A percentile compares a stretch with the other conserved stretches of the same genome.
Conservation (phyloP, 176 grass and related monocot genomes). For the Rhynchospora breviuscula region DNA sequence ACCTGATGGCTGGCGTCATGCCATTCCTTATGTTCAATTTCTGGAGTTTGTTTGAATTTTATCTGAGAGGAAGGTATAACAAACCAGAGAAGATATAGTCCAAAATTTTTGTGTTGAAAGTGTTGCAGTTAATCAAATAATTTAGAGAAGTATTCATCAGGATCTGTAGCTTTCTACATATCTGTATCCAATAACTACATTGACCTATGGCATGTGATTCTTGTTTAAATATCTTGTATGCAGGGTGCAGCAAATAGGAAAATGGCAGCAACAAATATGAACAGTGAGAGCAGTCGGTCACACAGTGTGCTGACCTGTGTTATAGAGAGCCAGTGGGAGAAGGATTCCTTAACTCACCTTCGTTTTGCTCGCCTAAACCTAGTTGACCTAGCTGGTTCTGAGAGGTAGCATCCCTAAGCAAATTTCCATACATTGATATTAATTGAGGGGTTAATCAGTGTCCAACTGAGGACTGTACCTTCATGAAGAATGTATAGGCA, state of each 20-base stretch:
- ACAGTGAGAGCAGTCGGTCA: slow-evolving; percentile 83
- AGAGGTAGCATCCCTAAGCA: slow-evolving; percentile 54
- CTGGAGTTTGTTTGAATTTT: background rate
- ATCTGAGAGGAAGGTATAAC: background rate
- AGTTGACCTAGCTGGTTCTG: slow-evolving; percentile 92
- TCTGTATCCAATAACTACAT: background rate
- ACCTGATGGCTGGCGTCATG: too few species aligned
- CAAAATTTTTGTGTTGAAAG: background rate
- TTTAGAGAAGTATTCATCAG: background rate
- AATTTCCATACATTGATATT: background rate
- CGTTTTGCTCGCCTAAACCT: slow-evolving; percentile 86
- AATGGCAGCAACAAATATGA: slow-evolving; percentile 95
- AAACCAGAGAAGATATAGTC: background rate
- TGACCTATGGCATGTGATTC: background rate
- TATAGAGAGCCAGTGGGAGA: slow-evolving; percentile 87
- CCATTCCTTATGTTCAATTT: background rate
- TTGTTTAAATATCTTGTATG: slow-evolving; percentile 20
- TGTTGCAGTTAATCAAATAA: background rate
- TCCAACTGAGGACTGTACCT: background rate
- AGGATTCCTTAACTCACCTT: slow-evolving; percentile 67
- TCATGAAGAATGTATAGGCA: background rate
- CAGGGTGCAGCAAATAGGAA: slow-evolving; percentile 82
- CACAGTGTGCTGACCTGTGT: slow-evolving; percentile 92
- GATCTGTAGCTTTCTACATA: background rate
- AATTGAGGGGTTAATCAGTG: background rate